A percentile compares a stretch with the other conserved stretches of the same genome.
These are phyloP conservation scores for Pyrenophora seminiperda DNA, from an alignment of 2,329 filamentous ascomycete species.

Conservation along the genomic window DNA sequence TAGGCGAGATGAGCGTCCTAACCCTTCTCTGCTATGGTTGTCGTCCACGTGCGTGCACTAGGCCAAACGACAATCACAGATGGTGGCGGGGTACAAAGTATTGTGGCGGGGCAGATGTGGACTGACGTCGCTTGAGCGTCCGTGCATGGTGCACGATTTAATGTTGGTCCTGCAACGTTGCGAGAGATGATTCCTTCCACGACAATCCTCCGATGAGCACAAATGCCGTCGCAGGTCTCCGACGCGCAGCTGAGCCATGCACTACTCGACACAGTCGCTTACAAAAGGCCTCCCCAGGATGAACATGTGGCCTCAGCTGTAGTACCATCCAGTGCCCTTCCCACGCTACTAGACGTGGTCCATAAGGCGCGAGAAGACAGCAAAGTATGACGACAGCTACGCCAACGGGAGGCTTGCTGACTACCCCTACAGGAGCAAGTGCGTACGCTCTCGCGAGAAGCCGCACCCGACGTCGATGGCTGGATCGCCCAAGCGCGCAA, in stretches of 20 bases:
- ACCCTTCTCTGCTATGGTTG: neutral
- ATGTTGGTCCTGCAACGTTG: slow-evolving; percentile 10
- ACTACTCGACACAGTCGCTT: slow-evolving; percentile 67
- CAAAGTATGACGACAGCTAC: slow-evolving; percentile 50
- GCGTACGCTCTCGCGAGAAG: slow-evolving; percentile 74
- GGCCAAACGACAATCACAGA: slow-evolving; percentile 1
- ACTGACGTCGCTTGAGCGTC: slow-evolving; percentile 14
- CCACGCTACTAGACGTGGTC: slow-evolving; percentile 58
- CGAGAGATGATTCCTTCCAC: slow-evolving; percentile 11
- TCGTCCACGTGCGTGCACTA: slow-evolving; percentile 1
- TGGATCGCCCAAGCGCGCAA: slow-evolving; percentile 87
- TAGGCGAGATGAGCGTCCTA: neutral
- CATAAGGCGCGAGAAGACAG: slow-evolving; percentile 58
- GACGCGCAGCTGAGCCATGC: slow-evolving; percentile 59
- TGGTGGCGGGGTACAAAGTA: slow-evolving; percentile 31
- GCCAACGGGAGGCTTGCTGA: slow-evolving; percentile 10
- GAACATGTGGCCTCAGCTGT: slow-evolving; percentile 61
- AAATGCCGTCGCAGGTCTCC: slow-evolving; percentile 39
- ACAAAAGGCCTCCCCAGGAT: slow-evolving; percentile 61
- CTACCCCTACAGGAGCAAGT: slow-evolving; percentile 65
- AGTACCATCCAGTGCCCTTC: slow-evolving; percentile 56
- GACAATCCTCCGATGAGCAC: slow-evolving; percentile 15
- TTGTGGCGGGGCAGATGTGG: slow-evolving; percentile 25
- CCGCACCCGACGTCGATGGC: slow-evolving; percentile 76
- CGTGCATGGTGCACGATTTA: slow-evolving; percentile 12